A percentile compares a stretch with the other conserved stretches of the same genome.
These are phyloP conservation scores for Magnusiomyces starmeri DNA, from an alignment of 1,139 yeast genomes.

Conservation along the genomic window DNA sequence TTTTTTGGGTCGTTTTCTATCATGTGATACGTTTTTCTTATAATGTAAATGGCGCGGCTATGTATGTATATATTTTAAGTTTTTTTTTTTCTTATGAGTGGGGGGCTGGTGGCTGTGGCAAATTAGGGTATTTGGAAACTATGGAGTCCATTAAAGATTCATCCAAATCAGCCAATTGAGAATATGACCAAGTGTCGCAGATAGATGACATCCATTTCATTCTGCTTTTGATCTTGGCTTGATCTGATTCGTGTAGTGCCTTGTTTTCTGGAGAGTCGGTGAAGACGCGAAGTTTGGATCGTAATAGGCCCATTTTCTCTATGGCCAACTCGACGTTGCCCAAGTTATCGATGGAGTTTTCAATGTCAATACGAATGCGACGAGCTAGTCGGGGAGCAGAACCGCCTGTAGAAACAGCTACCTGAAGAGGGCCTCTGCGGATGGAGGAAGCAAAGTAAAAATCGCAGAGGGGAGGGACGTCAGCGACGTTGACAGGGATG, in stretches of 20 bases:
- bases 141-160: constrained; percentile 11
- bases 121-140: not conserved
- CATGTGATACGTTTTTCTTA: too few species aligned
- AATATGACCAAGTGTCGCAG: constrained; percentile 54
- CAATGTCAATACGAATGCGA: constrained; percentile 54
- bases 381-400: constrained; percentile 71
- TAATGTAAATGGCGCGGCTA: too few species aligned
- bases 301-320: constrained; percentile 51
- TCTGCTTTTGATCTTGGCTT: constrained; percentile 46
- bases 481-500: constrained; percentile 76
- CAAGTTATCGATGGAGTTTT: constrained; percentile 34
- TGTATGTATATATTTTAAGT: too few species aligned
- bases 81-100: too few species aligned
- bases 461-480: constrained; percentile 75
- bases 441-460: constrained; percentile 80
- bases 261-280: constrained; percentile 17
- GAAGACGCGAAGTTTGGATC: constrained; percentile 45
- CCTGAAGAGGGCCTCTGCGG: constrained; percentile 67
- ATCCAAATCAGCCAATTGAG: constrained; percentile 47
- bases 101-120: too few species aligned
- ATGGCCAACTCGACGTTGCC: constrained; percentile 44
- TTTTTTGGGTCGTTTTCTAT: too few species aligned
- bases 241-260: constrained; percentile 31
- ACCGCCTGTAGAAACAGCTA: constrained; percentile 81
- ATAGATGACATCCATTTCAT: constrained; percentile 67